A percentile compares a stretch with the other conserved stretches of the same genome.
Evolutionary conservation across 2,329 filamentous ascomycete genomes (phyloP).

Genomic region (Aspergillus sp.): DNA sequence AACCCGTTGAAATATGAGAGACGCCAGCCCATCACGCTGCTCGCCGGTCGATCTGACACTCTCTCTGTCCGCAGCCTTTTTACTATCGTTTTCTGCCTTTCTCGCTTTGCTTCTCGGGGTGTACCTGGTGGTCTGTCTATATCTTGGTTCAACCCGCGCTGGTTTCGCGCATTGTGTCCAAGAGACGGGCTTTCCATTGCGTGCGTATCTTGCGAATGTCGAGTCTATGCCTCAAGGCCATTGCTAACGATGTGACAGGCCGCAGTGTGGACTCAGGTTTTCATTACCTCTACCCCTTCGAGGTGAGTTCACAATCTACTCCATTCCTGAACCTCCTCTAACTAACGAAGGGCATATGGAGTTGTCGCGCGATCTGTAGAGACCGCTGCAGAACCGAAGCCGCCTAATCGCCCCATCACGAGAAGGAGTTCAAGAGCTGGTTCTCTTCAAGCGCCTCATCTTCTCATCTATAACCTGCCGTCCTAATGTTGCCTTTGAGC

Average conservation of each 20-base stretch:
- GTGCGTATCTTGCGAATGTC: neutral
- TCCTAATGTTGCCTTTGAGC: conserved; percentile 23
- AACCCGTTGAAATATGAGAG: conserved; percentile 30
- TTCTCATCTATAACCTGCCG: neutral
- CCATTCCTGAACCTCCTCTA: neutral
- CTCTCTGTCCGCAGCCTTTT: conserved; percentile 6
- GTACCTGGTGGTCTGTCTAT: conserved; percentile 11
- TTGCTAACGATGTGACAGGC: neutral
- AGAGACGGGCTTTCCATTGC: neutral
- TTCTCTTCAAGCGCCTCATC: conserved; percentile 23
- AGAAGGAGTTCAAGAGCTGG: conserved; percentile 29
- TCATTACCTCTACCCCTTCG: neutral
- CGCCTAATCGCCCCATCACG: neutral
- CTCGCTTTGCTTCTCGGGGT: conserved; percentile 20
- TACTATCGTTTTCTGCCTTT: conserved; percentile 20
- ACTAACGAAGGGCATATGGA: neutral
- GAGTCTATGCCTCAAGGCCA: neutral
- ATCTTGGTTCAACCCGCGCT: conserved; percentile 27
- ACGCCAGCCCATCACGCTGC: conserved; percentile 12
- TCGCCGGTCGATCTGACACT: conserved; percentile 9
- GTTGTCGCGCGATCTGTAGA: neutral
- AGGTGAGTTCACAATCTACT: neutral
- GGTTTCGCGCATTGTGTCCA: conserved; percentile 23
- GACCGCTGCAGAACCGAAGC: neutral
- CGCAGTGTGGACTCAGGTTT: neutral